phyloP scores from a whole-genome alignment of 129 eudicot species.

The Helianthus annuus region HanXRQr2.0-SUNRISE NC_035434.2:115805373-115805872 shows the following conservation, averaged over 20 bases:
- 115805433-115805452: slow-evolving; percentile 39
- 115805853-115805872: slow-evolving; percentile 45
- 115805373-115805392: slow-evolving; percentile 55
- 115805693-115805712: no score
- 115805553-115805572: slow-evolving; percentile 61
- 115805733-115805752: slow-evolving; percentile 49
- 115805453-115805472: slow-evolving; percentile 31
- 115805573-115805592: slow-evolving; percentile 46
- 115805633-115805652: no score
- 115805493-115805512: slow-evolving; percentile 47
- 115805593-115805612: slow-evolving; percentile 31
- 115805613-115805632: not conserved
- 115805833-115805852: slow-evolving; percentile 53
- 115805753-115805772: no score
- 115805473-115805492: slow-evolving; percentile 41
- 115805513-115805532: slow-evolving; percentile 67
- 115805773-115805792: no score
- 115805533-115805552: slow-evolving; percentile 71
- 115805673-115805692: no score
- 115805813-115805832: slow-evolving; percentile 58
- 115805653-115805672: no score
- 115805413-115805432: slow-evolving; percentile 9
- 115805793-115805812: slow-evolving; percentile 18
- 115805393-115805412: slow-evolving; percentile 32
- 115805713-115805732: slow-evolving; percentile 51